A percentile compares a stretch with the other conserved stretches of the same genome.
phyloP scores from a whole-genome alignment of 2,329 filamentous ascomycete species.

The Domatiomyces catenatus region DNA sequence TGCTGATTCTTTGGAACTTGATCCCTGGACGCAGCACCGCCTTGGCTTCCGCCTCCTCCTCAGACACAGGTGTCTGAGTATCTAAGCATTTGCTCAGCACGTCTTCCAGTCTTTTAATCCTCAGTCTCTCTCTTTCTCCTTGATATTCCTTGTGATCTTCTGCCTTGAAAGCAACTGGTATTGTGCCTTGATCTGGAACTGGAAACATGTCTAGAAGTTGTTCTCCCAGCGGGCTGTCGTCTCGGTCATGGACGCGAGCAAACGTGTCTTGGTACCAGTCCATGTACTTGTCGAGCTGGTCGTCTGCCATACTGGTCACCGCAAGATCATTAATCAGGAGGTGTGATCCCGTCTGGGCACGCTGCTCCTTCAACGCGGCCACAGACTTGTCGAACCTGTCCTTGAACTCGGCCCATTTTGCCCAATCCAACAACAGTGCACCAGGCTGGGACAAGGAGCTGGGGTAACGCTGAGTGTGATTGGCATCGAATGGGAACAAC shows the following conservation, averaged over 20 bases:
- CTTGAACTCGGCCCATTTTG: slow-evolving; percentile 46
- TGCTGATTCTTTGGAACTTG: slow-evolving; percentile 35
- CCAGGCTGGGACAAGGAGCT: slow-evolving; percentile 40
- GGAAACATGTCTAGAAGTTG: slow-evolving; percentile 20
- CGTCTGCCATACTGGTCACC: slow-evolving; percentile 44
- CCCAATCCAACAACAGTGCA: slow-evolving; percentile 55
- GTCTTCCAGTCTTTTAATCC: slow-evolving; percentile 21
- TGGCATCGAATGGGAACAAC: slow-evolving; percentile 57
- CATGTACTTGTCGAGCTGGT: slow-evolving; percentile 58
- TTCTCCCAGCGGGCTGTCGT: slow-evolving; percentile 13
- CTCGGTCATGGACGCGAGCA: slow-evolving; percentile 29
- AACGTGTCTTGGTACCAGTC: slow-evolving; percentile 62
- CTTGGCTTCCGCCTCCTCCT: slow-evolving; percentile 22
- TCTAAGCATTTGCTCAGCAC: slow-evolving; percentile 31
- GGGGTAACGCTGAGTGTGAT: slow-evolving; percentile 39
- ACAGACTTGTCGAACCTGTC: slow-evolving; percentile 10
- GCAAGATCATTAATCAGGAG: slow-evolving; percentile 45
- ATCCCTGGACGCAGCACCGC: slow-evolving; percentile 33
- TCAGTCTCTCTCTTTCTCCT: slow-evolving; percentile 7
- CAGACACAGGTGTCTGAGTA: slow-evolving; percentile 21
- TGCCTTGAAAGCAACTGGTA: slow-evolving; percentile 1
- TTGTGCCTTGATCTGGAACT: slow-evolving; percentile 1
- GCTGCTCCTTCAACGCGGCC: background rate
- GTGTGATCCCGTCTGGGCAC: slow-evolving; percentile 29
- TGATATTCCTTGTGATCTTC: slow-evolving; percentile 6